These are phyloP conservation scores for Mallotus japonicus DNA, from an alignment of 441 rosid species.

Conservation along the genomic window DNA sequence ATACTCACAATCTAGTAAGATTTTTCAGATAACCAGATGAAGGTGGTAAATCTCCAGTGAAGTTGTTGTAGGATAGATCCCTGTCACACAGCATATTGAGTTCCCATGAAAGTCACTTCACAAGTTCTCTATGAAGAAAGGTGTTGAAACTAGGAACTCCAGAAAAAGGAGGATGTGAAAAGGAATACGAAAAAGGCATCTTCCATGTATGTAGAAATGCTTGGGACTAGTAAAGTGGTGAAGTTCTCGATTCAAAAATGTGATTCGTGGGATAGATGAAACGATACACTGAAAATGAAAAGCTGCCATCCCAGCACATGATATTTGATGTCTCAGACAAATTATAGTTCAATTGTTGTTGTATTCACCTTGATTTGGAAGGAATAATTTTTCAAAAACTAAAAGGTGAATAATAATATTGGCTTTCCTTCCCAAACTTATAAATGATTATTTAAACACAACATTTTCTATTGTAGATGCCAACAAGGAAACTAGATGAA, in stretches of 20 bases:
- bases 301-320: background rate
- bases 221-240: too few species aligned
- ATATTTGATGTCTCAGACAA: background rate
- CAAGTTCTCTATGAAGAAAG: background rate
- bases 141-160: background rate
- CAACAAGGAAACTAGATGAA: background rate
- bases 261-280: too few species aligned
- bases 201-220: too few species aligned
- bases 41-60: conserved; percentile 86
- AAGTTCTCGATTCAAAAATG: too few species aligned
- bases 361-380: background rate
- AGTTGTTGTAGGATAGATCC: conserved; percentile 84
- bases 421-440: background rate
- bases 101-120: conserved; percentile 7
- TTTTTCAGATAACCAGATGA: conserved; percentile 73
- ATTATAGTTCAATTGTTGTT: background rate
- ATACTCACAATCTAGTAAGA: conserved; percentile 76
- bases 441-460: conserved; percentile 4
- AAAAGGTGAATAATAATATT: background rate
- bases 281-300: background rate
- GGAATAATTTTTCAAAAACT: background rate
- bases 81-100: conserved; percentile 39
- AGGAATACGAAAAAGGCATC: background rate
- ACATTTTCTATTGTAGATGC: background rate
- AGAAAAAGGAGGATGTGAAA: background rate